These are phyloP conservation scores for Puccinia triticina DNA, from an alignment of 1,284 basidiomycete species.

Conservation along the genomic window DNA sequence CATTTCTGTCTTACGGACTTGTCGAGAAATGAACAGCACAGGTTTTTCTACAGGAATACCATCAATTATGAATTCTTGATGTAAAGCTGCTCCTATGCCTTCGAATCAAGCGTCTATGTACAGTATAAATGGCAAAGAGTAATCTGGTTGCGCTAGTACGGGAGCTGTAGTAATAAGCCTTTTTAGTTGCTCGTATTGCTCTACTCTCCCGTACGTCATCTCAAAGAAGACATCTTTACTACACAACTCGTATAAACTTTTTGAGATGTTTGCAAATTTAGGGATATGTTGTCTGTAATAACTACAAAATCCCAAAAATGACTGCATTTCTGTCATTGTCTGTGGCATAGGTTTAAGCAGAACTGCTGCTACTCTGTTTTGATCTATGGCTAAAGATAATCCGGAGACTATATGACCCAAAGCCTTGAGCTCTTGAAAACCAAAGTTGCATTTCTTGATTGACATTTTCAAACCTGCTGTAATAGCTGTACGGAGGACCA, in stretches of 20 bases:
- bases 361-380: slow-evolving; percentile 60
- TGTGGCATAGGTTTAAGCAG: no score
- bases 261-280: no score
- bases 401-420: slow-evolving; percentile 54
- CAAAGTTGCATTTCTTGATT: slow-evolving; percentile 28
- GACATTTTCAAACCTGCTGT: no score
- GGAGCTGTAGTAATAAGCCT: neutral
- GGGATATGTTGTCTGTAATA: no score
- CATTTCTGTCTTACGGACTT: no score
- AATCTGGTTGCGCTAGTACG: neutral
- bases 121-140: neutral
- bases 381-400: slow-evolving; percentile 62
- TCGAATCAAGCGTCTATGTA: neutral
- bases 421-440: neutral
- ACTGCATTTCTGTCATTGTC: no score
- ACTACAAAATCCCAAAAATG: no score
- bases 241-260: neutral
- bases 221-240: neutral
- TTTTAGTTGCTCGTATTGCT: neutral
- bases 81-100: slow-evolving; percentile 14
- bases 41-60: no score
- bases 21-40: no score
- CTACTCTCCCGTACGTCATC: neutral
- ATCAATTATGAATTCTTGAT: neutral
- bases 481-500: no score